These are phyloP conservation scores for Periconia sp. DNA, from an alignment of 2,329 filamentous ascomycete genomes.

Conservation along the genomic window DNA sequence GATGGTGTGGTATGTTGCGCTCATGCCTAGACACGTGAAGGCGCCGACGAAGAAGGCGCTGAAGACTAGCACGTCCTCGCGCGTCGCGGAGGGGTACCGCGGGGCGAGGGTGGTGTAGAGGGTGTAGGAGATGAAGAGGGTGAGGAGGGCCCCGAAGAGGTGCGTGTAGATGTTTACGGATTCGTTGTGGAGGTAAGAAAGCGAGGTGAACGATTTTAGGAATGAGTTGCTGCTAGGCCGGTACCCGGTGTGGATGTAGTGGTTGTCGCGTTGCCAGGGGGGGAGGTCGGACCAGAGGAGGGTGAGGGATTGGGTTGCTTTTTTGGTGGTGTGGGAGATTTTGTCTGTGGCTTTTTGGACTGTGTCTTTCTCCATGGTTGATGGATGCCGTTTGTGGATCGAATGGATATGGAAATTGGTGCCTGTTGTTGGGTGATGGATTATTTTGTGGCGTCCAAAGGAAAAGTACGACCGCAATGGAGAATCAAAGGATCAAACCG, in stretches of 20 bases:
- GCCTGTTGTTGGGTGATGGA: too few species aligned
- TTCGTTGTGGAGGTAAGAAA: constrained; percentile 68
- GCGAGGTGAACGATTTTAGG: constrained; percentile 57
- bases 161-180: constrained; percentile 74
- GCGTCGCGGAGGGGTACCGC: constrained; percentile 37
- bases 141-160: constrained; percentile 49
- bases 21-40: constrained; percentile 50
- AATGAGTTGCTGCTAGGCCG: constrained; percentile 65
- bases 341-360: constrained; percentile 20
- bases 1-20: constrained; percentile 77
- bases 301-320: constrained; percentile 53
- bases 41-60: constrained; percentile 45
- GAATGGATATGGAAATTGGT: too few species aligned
- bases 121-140: constrained; percentile 18
- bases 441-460: too few species aligned
- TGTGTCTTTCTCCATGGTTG: constrained; percentile 25
- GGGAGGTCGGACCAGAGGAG: constrained; percentile 47
- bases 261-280: constrained; percentile 62
- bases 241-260: constrained; percentile 69
- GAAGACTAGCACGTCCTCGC: constrained; percentile 41
- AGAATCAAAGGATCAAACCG: neutral
- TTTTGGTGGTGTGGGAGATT: constrained; percentile 24
- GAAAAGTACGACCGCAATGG: neutral
- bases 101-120: constrained; percentile 29
- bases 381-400: too few species aligned